These are phyloP conservation scores for Onygenales sp. DNA, from an alignment of 2,329 filamentous ascomycete species.

Conservation along the genomic window DNA sequence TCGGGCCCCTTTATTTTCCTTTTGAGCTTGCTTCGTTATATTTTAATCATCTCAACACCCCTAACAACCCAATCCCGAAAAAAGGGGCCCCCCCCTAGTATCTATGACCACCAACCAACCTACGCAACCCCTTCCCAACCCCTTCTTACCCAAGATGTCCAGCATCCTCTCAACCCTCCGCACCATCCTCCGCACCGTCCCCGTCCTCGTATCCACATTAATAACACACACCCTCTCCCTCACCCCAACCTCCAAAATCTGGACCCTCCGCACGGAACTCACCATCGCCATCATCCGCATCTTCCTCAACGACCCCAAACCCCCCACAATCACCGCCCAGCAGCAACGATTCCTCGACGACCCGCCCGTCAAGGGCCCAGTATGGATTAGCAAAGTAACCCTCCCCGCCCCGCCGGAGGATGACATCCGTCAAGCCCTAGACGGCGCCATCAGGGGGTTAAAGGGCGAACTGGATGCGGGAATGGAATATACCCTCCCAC, in stretches of 20 bases:
- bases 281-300: slow-evolving; percentile 57
- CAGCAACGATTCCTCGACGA: slow-evolving; percentile 52
- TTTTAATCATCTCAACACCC: no score
- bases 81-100: no score
- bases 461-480: slow-evolving; percentile 12
- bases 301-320: slow-evolving; percentile 40
- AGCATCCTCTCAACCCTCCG: no score
- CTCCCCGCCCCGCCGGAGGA: slow-evolving; percentile 45
- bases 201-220: no score
- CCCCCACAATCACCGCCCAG: slow-evolving; percentile 40
- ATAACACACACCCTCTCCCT: slow-evolving; percentile 39
- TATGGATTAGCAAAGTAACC: slow-evolving; percentile 63
- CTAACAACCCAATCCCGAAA: no score
- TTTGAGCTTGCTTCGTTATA: no score
- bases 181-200: no score
- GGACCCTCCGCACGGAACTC: slow-evolving; percentile 62
- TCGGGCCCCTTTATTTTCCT: no score
- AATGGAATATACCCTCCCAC: slow-evolving; percentile 11
- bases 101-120: no score
- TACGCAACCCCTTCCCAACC: no score
- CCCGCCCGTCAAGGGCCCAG: slow-evolving; percentile 56
- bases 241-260: slow-evolving; percentile 58
- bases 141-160: no score
- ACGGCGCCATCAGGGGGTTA: slow-evolving; percentile 13
- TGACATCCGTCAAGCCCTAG: slow-evolving; percentile 14